Conservation (phyloP, 163 green algal genomes). For the Scenedesmus sp. region DNA sequence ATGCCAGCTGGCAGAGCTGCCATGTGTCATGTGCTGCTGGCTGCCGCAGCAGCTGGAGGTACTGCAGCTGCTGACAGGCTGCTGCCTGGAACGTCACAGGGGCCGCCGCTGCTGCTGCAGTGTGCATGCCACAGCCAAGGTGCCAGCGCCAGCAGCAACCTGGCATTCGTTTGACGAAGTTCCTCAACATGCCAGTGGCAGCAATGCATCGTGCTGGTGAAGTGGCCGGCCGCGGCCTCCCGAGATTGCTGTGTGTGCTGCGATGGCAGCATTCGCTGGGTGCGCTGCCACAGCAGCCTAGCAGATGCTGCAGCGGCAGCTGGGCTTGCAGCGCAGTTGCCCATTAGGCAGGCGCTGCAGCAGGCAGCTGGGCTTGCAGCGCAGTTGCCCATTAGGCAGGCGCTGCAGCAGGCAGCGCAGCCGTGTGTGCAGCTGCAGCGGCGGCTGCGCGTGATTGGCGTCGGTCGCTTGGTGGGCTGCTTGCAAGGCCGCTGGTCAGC, state of each 20-base stretch:
- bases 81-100: background rate
- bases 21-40: background rate
- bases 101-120: background rate
- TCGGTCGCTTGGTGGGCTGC: too few relatives aligned
- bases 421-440: too few relatives aligned
- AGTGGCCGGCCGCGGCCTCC: too few relatives aligned
- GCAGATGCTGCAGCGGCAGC: background rate
- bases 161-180: background rate
- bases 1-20: background rate
- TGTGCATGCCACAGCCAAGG: background rate
- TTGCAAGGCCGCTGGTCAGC: too few relatives aligned
- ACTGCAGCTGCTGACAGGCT: background rate
- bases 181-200: background rate
- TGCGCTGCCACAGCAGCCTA: background rate
- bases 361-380: background rate
- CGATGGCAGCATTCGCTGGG: background rate
- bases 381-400: background rate
- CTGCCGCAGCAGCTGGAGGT: background rate
- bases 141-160: background rate
- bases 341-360: background rate
- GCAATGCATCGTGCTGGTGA: background rate
- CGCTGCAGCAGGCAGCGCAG: background rate
- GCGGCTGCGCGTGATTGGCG: too few relatives aligned
- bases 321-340: background rate
- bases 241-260: background rate